Base-by-base conservation (phyloP, 139 green algal genomes). In the Chlorella sorokiniana region DNA sequence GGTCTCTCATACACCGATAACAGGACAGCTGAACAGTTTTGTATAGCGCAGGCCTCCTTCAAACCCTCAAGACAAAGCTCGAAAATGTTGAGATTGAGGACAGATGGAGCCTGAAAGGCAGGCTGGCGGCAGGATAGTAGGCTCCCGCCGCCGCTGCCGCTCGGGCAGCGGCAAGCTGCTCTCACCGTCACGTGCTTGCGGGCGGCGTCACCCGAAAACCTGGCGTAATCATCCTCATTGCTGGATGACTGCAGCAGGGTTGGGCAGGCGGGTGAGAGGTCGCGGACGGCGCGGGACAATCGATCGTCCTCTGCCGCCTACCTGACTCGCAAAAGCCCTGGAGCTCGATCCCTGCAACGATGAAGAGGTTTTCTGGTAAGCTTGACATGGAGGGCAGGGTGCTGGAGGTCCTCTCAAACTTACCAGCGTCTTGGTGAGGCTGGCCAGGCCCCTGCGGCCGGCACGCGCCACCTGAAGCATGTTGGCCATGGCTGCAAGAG, bases 201-300 rank as follows among this genome's bases (percentile, higher is more conserved):
- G n/a, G 29, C 56, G 75, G 74, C 51, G 61, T 76, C 70, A 7
- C 72, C 65, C 41, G 78, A n/a, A n/a, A 81, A 86, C 37, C 52
- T 64, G 27, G 82, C 74, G 75, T 94, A 95, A n/a, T 92, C 89
- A 16, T 91, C 89, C 27, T 94, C 91, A 76, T 95, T 95, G 44
- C 72, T 84, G 11, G 23, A 54, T 72, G 84, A 29, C 77, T 83
- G 76, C 68, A 71, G 16, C 8, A 45, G 59, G 25, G 44, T 10
- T 16, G 56, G 11, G 48, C 33, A 35, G 10, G 18, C 65, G 22
- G 16, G 31, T 65, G 20, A 51, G 35, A 37, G 31, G 0, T 59
- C 23, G n/a, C 23, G 10, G 29, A 35, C 14, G 29, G 65, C 33
- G 22, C 41, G 3, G 23, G 31, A 25, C 2, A n/a, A 33, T 6